A percentile compares a stretch with the other conserved stretches of the same genome.
These are phyloP conservation scores for Mikania micrantha DNA, from an alignment of 129 eudicot genomes.

Conservation along the genomic window DNA sequence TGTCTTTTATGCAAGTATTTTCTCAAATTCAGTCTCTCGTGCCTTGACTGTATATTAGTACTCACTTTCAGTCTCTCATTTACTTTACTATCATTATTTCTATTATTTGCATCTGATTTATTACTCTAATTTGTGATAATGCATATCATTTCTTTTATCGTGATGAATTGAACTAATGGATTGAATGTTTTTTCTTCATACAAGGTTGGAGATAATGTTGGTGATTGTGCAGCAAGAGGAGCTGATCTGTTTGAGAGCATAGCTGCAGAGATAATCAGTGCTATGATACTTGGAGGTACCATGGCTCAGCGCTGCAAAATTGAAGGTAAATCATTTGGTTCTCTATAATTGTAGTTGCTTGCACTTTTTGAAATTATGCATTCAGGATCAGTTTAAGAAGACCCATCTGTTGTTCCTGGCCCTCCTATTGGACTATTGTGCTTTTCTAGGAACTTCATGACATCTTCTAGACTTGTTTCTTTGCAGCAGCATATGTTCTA, in stretches of 20 bases:
- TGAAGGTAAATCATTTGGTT: slow-evolving; percentile 51
- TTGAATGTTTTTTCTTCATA: slow-evolving; percentile 10
- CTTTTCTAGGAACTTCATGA: neutral
- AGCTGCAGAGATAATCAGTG: slow-evolving; percentile 98
- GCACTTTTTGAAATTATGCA: neutral
- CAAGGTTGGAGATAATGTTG: slow-evolving; percentile 98
- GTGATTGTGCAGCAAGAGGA: slow-evolving; percentile 99
- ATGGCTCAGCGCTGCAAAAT: slow-evolving; percentile 97
- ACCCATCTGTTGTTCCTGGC: slow-evolving; percentile 2
- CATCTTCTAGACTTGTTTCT: slow-evolving; percentile 4
- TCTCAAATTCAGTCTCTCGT: neutral
- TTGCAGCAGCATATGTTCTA: slow-evolving; percentile 6
- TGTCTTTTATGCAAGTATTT: neutral
- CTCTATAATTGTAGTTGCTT: slow-evolving; percentile 1
- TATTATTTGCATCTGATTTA: neutral
- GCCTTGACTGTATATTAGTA: neutral
- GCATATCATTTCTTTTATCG: neutral
- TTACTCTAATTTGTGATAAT: neutral
- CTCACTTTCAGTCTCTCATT: neutral
- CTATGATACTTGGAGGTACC: slow-evolving; percentile 98
- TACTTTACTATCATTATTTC: neutral
- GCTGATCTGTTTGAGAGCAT: slow-evolving; percentile 98
- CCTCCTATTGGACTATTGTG: neutral
- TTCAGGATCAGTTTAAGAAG: neutral
- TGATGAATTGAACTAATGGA: slow-evolving; percentile 7